Evolutionary conservation across 2,329 filamentous ascomycete genomes (phyloP).

Genomic region (Monosporascus sp.): DNA sequence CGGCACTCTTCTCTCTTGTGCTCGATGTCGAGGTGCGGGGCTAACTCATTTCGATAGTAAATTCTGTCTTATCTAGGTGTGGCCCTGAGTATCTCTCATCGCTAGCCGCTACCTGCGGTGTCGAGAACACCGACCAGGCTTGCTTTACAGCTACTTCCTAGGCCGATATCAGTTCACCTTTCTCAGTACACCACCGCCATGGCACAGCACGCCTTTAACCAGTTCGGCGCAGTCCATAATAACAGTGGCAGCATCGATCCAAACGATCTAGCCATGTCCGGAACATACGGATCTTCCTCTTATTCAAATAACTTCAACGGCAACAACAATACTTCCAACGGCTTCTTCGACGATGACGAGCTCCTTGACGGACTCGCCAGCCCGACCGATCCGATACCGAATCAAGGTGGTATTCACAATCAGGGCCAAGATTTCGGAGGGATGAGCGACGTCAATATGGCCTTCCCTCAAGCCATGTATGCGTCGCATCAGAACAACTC

Average conservation of each 20-base stretch:
- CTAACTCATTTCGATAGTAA: constrained; percentile 22
- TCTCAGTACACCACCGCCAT: constrained; percentile 30
- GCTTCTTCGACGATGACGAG: constrained; percentile 87
- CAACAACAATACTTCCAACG: constrained; percentile 56
- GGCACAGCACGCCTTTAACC: constrained; percentile 53
- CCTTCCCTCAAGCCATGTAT: constrained; percentile 51
- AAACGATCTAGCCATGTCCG: constrained; percentile 71
- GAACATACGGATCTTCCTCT: constrained; percentile 50
- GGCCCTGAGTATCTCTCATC: constrained; percentile 3
- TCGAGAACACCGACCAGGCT: constrained; percentile 1
- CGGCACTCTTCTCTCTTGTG: constrained; percentile 3
- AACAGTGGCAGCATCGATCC: constrained; percentile 68
- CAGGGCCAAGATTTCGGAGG: constrained; percentile 53
- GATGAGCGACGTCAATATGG: constrained; percentile 53
- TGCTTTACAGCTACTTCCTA: constrained; percentile 5
- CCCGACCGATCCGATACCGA: constrained; percentile 41
- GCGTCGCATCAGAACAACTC: constrained; percentile 50
- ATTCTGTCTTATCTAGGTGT: not conserved
- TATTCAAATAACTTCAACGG: constrained; percentile 59
- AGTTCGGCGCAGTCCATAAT: constrained; percentile 50
- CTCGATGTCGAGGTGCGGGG: constrained; percentile 20
- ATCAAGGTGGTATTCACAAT: constrained; percentile 45
- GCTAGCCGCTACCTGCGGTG: constrained; percentile 10
- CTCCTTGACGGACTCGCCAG: constrained; percentile 68
- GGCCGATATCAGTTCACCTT: constrained; percentile 9